Percentiles rank a stretch among this genome's conserved stretches.
Conservation (phyloP, 1,284 basidiomycete genomes). For the Trichosporon asahii region DNA sequence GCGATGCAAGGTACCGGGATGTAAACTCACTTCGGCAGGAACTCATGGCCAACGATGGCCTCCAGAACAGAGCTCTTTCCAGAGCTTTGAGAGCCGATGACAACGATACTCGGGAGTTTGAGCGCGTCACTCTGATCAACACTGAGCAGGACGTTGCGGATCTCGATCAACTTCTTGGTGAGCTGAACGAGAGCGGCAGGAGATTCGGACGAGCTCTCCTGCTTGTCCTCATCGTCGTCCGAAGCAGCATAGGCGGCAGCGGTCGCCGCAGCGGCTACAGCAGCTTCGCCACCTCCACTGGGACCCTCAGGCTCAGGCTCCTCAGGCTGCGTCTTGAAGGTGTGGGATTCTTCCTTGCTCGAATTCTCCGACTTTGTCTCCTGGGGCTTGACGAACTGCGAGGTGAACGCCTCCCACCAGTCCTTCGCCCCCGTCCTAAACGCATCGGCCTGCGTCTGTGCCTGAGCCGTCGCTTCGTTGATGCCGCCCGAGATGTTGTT, state of each 20-base stretch:
- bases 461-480: conserved; percentile 24
- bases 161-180: conserved; percentile 93
- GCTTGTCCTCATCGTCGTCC: conserved; percentile 15
- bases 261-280: conserved; percentile 24
- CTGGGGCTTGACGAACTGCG: conserved; percentile 25
- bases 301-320: conserved; percentile 33
- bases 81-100: conserved; percentile 95
- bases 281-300: conserved; percentile 20
- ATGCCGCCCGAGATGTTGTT: conserved; percentile 18
- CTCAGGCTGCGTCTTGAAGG: conserved; percentile 15
- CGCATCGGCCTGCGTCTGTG: conserved; percentile 32
- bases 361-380: not conserved
- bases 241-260: conserved; percentile 21
- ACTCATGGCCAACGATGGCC: conserved; percentile 96
- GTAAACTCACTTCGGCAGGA: conserved; percentile 86
- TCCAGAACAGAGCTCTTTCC: conserved; percentile 97
- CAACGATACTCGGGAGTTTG: conserved; percentile 93
- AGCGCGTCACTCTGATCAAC: conserved; percentile 93
- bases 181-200: conserved; percentile 68
- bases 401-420: conserved; percentile 45
- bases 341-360: conserved; percentile 13
- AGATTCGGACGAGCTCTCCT: conserved; percentile 22
- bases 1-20: not conserved
- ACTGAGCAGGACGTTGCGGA: conserved; percentile 84
- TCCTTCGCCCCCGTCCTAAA: conserved; percentile 37